Evolutionary conservation across 352 stramenopile genomes (phyloP), one percentile per base, ranked within the genome.

Genomic region (Phytophthora pini): DNA sequence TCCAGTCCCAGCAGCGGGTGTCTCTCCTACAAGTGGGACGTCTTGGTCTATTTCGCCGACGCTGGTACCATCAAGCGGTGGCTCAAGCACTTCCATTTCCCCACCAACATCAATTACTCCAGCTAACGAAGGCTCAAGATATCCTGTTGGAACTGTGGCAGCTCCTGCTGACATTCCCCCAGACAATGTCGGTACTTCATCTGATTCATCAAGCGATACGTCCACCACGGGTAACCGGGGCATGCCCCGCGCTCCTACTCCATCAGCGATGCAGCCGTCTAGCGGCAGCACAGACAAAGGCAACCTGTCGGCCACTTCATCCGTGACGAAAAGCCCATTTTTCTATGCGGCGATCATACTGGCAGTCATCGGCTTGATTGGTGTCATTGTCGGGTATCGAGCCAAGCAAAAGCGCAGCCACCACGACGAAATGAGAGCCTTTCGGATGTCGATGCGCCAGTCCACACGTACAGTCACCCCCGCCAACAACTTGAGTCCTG

Each of bases 331-430:
- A 38, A 82, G 62, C 17, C 81, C 77, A 20, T 60, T 90, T 13
- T 87, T 88, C 49, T 72, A 87, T 34, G 74, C 66, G 3, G 59
- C 71, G 1, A 51, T 87, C 26, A 29, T 86, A 13, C 65, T 91
- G 13, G 68, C 36, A 7, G 38, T 70, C 29, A 56, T 55, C 13
- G 61, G 68, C 17, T 36, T 74, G 24, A 54, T 65, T 41, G 64
- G 72, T 2, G 26, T 67, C 41, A 45, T 71, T 15, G 45, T 63
- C 44, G 68, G 51, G n/a, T 70, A 70, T 39, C 59, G 65, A 47
- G 63, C 68, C 10, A 75, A 77, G 29, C 64, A 59, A 15, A 70
- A 70, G 34, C 58, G 63, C 6, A 65, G 45, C 40, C 58, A 71
- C 22, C 56, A 44, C 51, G 49, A 47, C 39, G 61, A 72, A 36